Percentiles rank a stretch among this genome's conserved stretches.
Conservation (phyloP, 192 early-diverging fungal genomes). For the Dissophora ornata region DNA sequence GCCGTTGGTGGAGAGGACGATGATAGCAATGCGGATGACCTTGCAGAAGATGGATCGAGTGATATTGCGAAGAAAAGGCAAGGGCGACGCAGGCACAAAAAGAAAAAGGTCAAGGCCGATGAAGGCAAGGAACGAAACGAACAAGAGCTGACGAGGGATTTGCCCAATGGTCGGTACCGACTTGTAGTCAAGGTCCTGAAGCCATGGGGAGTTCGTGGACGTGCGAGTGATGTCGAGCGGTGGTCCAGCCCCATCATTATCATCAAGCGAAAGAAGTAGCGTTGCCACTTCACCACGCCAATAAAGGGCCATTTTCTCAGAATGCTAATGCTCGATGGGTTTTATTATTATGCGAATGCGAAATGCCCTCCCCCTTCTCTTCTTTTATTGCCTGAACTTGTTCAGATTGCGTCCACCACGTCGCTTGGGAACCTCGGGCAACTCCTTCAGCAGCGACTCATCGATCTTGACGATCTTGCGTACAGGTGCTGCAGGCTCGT, state of each 20-base stretch:
- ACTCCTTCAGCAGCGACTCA: conserved; percentile 34
- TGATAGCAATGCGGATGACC: background rate
- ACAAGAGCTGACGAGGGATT: background rate
- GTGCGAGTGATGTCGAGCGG: conserved; percentile 38
- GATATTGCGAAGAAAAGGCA: background rate
- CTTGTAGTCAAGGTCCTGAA: conserved; percentile 46
- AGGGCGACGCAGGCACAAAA: background rate
- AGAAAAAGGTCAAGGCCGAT: background rate
- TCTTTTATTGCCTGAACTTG: no score
- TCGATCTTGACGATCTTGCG: conserved; percentile 44
- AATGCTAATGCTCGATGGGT: background rate
- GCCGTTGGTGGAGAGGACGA: background rate
- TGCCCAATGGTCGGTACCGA: conserved; percentile 43
- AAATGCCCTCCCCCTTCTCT: no score
- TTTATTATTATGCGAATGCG: background rate
- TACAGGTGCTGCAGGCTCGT: conserved; percentile 17
- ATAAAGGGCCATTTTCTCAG: no score
- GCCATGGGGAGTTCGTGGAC: conserved; percentile 38
- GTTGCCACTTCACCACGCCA: background rate
- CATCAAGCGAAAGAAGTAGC: conserved; percentile 25
- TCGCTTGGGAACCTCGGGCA: conserved; percentile 48
- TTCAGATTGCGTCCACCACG: conserved; percentile 50
- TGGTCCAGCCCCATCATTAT: conserved; percentile 42
- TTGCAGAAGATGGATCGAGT: background rate
- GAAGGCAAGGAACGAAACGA: background rate